A percentile compares a stretch with the other conserved stretches of the same genome.
phyloP scores from a whole-genome alignment of 2,329 filamentous ascomycete genomes.

The Aspergillus ochraceus region DNA sequence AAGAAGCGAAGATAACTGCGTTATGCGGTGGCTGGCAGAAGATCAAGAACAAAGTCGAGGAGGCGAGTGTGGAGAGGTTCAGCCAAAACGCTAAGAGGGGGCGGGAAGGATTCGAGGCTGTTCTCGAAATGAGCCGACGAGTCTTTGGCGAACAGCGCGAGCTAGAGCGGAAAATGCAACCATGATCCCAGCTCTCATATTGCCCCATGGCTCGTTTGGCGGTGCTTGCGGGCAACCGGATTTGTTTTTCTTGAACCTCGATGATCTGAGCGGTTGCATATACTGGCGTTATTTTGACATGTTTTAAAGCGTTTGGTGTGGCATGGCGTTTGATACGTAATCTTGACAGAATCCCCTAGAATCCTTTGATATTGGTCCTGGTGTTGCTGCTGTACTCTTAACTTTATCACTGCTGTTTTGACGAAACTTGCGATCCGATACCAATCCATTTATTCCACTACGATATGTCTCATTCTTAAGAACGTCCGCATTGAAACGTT shows the following conservation, averaged over 20 bases:
- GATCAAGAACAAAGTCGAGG: constrained; percentile 94
- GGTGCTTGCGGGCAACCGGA: not conserved
- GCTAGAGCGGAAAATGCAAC: constrained; percentile 46
- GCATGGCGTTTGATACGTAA: constrained; percentile 22
- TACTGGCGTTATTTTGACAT: constrained; percentile 25
- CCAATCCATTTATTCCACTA: not conserved
- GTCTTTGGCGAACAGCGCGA: constrained; percentile 89
- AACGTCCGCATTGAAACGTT: too few species aligned
- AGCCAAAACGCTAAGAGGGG: constrained; percentile 88
- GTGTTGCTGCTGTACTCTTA: constrained; percentile 4
- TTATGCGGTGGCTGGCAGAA: constrained; percentile 96
- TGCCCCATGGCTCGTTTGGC: not conserved
- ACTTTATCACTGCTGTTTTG: not conserved
- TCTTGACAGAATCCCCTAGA: not conserved
- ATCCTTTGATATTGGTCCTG: not conserved
- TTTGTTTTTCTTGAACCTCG: constrained; percentile 11
- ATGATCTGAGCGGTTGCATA: constrained; percentile 35
- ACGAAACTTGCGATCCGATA: not conserved
- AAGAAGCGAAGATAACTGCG: constrained; percentile 90
- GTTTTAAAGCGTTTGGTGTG: constrained; percentile 24
- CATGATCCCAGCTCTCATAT: constrained; percentile 9
- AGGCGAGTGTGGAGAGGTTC: constrained; percentile 84
- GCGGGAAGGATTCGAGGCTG: constrained; percentile 90
- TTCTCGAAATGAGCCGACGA: constrained; percentile 87
- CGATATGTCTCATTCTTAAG: too few species aligned